Evolutionary conservation across 306 rosid species (phyloP), one percentile per base, ranked within the genome.

Genomic region (Pyrus bretschneideri): DNA sequence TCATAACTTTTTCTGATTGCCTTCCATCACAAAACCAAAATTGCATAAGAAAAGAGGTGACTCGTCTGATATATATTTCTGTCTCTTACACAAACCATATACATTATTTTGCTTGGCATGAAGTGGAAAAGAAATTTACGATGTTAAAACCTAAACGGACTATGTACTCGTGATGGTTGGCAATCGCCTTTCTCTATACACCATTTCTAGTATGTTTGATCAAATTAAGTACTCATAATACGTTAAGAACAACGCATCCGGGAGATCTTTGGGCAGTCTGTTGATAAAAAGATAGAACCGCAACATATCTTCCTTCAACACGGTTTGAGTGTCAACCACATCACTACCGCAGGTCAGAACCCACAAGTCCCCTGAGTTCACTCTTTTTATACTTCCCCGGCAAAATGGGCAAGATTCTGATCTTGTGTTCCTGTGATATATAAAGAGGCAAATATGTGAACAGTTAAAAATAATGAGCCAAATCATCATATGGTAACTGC

Each of bases 371-470:
- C 84, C 88, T 0, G 93, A 88, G 18, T 83, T 64, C 42, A 92
- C 89, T 82, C 91, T 88, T 87, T 81, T 83, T 66, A 90, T 35
- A 83, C 89, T 90, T 78, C 93, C 89, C 38, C 97, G 81, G 86
- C 97, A 92, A 83, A 92, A 92, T 8, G 97, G 97, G 86, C 96
- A 92, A 27, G 97, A 90, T 72, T 86, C 87, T 2, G 97, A 92
- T 64, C 93, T 87, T 40, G 86, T 77, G 64, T 86, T 87, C 96
- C 97, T 90, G 78, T 9, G 75, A 69, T 55, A 38, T 45, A 72
- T n/a, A 67, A 68, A 58, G 54, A 78, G 22, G 31, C 60, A 69
- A 78, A 51, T 12, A 58, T 33, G 15, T 25, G 67, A 67, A 76
- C 19, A 19, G 31, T 64, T 22, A 40, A 42, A 17, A 59, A 15